These are phyloP conservation scores for Aspergillus hiratsukae DNA, from an alignment of 2,329 filamentous ascomycete genomes.

Conservation along the genomic window DNA sequence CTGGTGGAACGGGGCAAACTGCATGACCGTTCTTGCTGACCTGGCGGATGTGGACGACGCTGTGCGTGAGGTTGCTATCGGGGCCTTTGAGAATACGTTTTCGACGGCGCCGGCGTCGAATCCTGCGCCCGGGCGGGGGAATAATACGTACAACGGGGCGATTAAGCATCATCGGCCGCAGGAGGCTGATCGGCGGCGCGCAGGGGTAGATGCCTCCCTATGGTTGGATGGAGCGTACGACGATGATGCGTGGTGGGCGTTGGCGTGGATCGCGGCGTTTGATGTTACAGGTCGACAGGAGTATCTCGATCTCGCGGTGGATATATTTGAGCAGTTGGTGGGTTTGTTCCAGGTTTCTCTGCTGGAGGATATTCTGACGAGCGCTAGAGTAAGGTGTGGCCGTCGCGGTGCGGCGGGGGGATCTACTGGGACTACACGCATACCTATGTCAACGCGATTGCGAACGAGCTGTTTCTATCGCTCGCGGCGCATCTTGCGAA, in stretches of 20 bases:
- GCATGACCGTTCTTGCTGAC: conserved; percentile 59
- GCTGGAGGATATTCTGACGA: neutral
- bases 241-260: conserved; percentile 52
- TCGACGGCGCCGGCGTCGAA: conserved; percentile 18
- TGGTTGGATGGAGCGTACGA: conserved; percentile 42
- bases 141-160: conserved; percentile 6
- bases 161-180: neutral
- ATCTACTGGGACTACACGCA: conserved; percentile 47
- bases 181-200: neutral
- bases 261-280: conserved; percentile 53
- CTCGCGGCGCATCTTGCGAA: conserved; percentile 54
- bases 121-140: conserved; percentile 13
- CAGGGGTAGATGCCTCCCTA: conserved; percentile 16
- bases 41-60: conserved; percentile 38
- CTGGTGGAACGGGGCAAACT: conserved; percentile 75
- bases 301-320: conserved; percentile 46
- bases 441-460: conserved; percentile 50
- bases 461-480: conserved; percentile 54
- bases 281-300: conserved; percentile 44
- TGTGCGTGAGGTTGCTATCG: conserved; percentile 28
- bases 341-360: neutral
- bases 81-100: conserved; percentile 45
- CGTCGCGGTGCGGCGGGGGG: conserved; percentile 40
- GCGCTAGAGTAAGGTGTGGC: conserved; percentile 35
- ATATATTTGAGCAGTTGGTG: conserved; percentile 47